Evolutionary conservation across 805 yeast genomes (phyloP).

Genomic region (Barnettozyma salicaria): DNA sequence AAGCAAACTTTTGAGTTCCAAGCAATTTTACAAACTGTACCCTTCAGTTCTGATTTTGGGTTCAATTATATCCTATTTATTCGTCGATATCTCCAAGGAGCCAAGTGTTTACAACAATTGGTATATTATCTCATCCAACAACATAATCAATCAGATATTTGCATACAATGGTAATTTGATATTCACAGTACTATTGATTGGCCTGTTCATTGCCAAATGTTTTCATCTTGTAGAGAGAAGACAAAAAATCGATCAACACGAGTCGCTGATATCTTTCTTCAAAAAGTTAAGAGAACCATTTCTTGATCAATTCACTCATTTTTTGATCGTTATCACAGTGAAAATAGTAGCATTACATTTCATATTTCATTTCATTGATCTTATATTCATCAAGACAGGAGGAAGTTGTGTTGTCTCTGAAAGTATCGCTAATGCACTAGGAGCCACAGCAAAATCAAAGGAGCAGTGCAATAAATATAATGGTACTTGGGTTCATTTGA

Average conservation of each 20-base stretch:
- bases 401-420: constrained; percentile 27
- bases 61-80: no score
- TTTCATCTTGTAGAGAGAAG: neutral
- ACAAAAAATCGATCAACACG: neutral
- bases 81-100: no score
- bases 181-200: constrained; percentile 20
- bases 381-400: constrained; percentile 29
- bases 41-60: constrained; percentile 7
- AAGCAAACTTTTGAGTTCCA: neutral
- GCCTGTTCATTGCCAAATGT: constrained; percentile 14
- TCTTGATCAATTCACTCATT: constrained; percentile 15
- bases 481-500: constrained; percentile 20
- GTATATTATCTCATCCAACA: constrained; percentile 21
- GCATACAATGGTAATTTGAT: constrained; percentile 32
- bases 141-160: constrained; percentile 28
- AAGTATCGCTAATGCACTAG: constrained; percentile 10
- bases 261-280: neutral
- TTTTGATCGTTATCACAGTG: constrained; percentile 22
- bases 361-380: constrained; percentile 29
- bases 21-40: constrained; percentile 8
- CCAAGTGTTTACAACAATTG: no score
- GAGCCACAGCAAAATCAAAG: neutral
- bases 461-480: constrained; percentile 14
- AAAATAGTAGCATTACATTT: constrained; percentile 23
- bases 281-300: neutral